Conservation (phyloP, 2,329 filamentous ascomycete species). For the Hymenoscyphus infarciens region DNA sequence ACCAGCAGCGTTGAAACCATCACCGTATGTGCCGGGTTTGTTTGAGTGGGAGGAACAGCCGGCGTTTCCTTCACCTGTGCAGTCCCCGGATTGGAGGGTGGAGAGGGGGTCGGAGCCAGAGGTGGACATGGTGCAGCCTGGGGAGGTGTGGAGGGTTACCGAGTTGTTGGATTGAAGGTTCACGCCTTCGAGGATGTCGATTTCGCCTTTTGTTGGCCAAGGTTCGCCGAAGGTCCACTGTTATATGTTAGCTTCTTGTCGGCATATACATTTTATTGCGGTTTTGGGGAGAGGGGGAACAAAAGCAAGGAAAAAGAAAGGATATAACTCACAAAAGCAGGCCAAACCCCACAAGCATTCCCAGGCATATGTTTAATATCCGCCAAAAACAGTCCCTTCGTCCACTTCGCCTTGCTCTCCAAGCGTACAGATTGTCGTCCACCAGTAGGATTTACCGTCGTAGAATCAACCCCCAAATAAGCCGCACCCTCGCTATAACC, state of each 20-base stretch:
- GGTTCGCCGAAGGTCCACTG: constrained; percentile 49
- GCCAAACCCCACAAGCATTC: constrained; percentile 56
- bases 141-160: constrained; percentile 65
- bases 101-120: constrained; percentile 45
- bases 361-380: constrained; percentile 59
- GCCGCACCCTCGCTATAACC: constrained; percentile 43
- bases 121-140: constrained; percentile 42
- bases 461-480: constrained; percentile 68
- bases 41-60: constrained; percentile 58
- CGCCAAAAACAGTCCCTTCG: constrained; percentile 53
- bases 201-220: constrained; percentile 70
- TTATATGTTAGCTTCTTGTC: not conserved
- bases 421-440: constrained; percentile 71
- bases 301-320: no score
- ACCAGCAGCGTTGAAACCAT: constrained; percentile 64
- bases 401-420: constrained; percentile 50
- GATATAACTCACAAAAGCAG: constrained; percentile 42
- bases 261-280: not conserved
- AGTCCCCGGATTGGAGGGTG: constrained; percentile 49
- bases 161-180: constrained; percentile 57
- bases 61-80: constrained; percentile 46
- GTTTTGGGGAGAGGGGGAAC: not conserved
- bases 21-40: constrained; percentile 56
- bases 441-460: constrained; percentile 48
- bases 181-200: constrained; percentile 78